These are phyloP conservation scores for Kwoniella sp. DNA, from an alignment of 768 basidiomycete genomes.

Conservation along the genomic window DNA sequence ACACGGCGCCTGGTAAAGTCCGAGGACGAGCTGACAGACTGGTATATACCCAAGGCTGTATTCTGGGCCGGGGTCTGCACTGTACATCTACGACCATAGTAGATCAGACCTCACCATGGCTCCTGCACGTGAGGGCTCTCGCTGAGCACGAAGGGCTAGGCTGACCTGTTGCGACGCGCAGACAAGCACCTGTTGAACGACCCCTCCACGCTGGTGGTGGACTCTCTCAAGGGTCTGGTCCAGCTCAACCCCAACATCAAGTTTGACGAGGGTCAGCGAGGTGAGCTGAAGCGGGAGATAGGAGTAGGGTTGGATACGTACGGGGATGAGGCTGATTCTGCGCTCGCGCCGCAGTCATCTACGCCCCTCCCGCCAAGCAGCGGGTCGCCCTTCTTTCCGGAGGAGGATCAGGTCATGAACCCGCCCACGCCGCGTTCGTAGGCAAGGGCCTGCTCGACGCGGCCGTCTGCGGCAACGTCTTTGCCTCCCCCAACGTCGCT, in stretches of 20 bases:
- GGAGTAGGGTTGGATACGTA: too few relatives aligned
- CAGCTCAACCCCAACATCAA: slow-evolving; percentile 64
- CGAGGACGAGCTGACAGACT: too few relatives aligned
- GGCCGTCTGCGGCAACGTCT: slow-evolving; percentile 82
- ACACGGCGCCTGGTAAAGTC: too few relatives aligned
- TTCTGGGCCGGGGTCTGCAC: too few relatives aligned
- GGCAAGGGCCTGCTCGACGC: slow-evolving; percentile 76
- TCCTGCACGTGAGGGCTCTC: too few relatives aligned
- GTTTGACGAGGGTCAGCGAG: slow-evolving; percentile 68
- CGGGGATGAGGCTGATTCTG: not conserved
- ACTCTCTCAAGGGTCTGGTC: slow-evolving; percentile 67
- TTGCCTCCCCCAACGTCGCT: slow-evolving; percentile 80
- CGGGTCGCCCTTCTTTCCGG: slow-evolving; percentile 60
- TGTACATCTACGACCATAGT: too few relatives aligned
- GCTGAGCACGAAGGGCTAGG: too few relatives aligned
- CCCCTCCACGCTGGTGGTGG: slow-evolving; percentile 65
- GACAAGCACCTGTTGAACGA: slow-evolving; percentile 76
- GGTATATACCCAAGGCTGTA: too few relatives aligned
- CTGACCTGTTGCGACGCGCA: too few relatives aligned
- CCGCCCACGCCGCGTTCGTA: slow-evolving; percentile 84
- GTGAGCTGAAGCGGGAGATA: slow-evolving; percentile 55
- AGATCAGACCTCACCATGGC: too few relatives aligned
- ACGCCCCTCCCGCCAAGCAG: slow-evolving; percentile 11
- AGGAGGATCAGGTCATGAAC: slow-evolving; percentile 67
- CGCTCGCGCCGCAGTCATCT: slow-evolving; percentile 5